Percentiles rank a stretch among this genome's conserved stretches.
These are phyloP conservation scores for Isabelozyma pseudorhagii DNA, from an alignment of 805 yeast species.

Conservation along the genomic window DNA sequence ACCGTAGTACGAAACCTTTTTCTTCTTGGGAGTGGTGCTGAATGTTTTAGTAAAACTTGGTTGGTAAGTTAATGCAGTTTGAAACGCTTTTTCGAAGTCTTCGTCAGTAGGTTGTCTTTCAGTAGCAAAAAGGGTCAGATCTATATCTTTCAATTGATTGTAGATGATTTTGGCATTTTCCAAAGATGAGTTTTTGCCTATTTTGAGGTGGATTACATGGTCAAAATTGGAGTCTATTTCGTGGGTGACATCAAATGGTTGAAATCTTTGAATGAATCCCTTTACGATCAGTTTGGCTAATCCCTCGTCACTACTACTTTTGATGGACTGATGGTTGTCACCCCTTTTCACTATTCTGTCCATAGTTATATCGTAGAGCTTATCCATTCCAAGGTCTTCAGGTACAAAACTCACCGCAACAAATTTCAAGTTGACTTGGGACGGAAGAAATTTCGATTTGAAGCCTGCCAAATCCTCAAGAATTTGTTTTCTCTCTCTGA, in stretches of 20 bases:
- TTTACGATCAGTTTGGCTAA: constrained; percentile 62
- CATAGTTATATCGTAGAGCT: constrained; percentile 51
- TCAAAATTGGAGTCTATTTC: constrained; percentile 72
- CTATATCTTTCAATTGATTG: constrained; percentile 29
- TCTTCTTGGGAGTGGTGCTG: constrained; percentile 3
- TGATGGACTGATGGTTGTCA: constrained; percentile 84
- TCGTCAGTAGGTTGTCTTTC: constrained; percentile 38
- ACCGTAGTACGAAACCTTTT: constrained; percentile 40
- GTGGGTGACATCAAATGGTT: constrained; percentile 44
- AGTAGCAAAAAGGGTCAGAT: constrained; percentile 37
- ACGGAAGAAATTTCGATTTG: constrained; percentile 41
- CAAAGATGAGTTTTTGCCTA: constrained; percentile 37
- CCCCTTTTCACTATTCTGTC: constrained; percentile 68
- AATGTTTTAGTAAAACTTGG: constrained; percentile 47
- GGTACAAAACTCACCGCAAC: constrained; percentile 70
- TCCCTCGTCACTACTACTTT: constrained; percentile 45
- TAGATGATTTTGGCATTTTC: constrained; percentile 48
- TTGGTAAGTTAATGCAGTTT: constrained; percentile 48
- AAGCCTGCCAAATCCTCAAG: constrained; percentile 48
- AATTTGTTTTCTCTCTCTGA: constrained; percentile 64
- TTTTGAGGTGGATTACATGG: constrained; percentile 54
- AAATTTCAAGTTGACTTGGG: constrained; percentile 42
- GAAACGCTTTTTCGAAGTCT: constrained; percentile 45
- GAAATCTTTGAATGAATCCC: constrained; percentile 70
- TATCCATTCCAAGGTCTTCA: constrained; percentile 16